Percentiles rank a stretch among this genome's conserved stretches.
These are phyloP conservation scores for Eleusine indica DNA, from an alignment of 176 grass and related monocot species.

Conservation along the genomic window DNA sequence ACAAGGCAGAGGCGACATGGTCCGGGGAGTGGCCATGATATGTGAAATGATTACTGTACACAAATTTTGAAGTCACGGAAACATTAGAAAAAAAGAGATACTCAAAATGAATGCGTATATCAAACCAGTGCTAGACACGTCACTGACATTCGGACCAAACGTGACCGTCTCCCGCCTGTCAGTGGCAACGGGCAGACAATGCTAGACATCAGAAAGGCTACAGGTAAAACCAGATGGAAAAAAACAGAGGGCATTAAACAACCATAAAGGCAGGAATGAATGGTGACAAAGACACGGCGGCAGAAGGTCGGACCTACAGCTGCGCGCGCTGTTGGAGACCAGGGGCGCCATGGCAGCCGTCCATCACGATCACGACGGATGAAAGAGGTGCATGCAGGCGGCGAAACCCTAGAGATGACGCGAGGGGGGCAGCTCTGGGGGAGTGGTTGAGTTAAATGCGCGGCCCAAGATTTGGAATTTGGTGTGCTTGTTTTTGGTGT, in stretches of 20 bases:
- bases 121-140: not conserved
- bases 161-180: not conserved
- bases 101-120: not conserved
- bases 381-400: not conserved
- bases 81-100: not conserved
- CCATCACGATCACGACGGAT: constrained; percentile 24
- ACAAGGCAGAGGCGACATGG: constrained; percentile 30
- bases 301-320: constrained; percentile 60
- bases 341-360: not conserved
- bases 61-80: constrained; percentile 40
- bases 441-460: constrained; percentile 65
- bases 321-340: constrained; percentile 27
- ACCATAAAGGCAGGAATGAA: constrained; percentile 56
- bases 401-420: constrained; percentile 51
- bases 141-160: not conserved
- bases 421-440: constrained; percentile 33
- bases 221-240: constrained; percentile 45
- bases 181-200: not conserved
- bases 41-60: constrained; percentile 75
- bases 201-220: not conserved
- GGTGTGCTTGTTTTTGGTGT: constrained; percentile 33
- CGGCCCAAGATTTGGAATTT: constrained; percentile 60
- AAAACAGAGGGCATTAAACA: constrained; percentile 61
- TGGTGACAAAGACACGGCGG: constrained; percentile 60
- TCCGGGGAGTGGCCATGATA: constrained; percentile 64